Base-by-base conservation (phyloP, 306 rosid species). In the Hippophae gyantsensis region DNA sequence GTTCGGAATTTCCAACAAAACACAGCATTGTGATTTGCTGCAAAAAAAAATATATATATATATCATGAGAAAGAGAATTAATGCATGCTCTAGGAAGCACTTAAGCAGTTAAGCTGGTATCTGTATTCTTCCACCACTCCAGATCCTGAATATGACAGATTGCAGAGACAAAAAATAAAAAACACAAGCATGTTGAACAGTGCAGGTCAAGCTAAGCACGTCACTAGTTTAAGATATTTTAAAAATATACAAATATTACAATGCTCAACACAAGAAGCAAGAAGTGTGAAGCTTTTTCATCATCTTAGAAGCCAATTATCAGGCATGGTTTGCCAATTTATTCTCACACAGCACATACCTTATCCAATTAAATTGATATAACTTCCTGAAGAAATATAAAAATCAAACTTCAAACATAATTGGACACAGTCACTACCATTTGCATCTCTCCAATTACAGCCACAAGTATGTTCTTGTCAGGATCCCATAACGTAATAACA, bases 401-500 rank as follows among this genome's bases (percentile, higher is more conserved):
- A 32, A 32, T 32, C 23, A 32, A 32, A 32, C 38, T 0, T 27
- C 14, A 67, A 42, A 52, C 56, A 58, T 18, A 48, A 60, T 32
- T 9, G 48, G 56, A 61, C 63, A 48, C 32, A 69, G 53, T 6
- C 53, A 53, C 78, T 56, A 92, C 99, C 81, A 48, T 68, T 45
- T 60, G 77, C 60, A 80, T 75, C 76, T 82, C 93, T 64, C 90
- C 99, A 48, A 88, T 66, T 43, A 88, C 88, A 69, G 96, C 96
- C 72, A 92, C 73, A 12, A 84, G 96, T 26, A 74, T 73, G 74
- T 92, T 92, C 54, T 66, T 82, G 65, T 78, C 68, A 70, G 96
- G 99, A 70, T 92, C 99, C 99, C 99, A 84, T 73, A 88, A 76
- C 52, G 99, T 92, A 59, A 92, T 80, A 74, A 75, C 81, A 70